Percentiles rank a stretch among this genome's conserved stretches.
Evolutionary conservation across 179 eudicot genomes (phyloP).

Genomic region (Carnegiea gigantea): DNA sequence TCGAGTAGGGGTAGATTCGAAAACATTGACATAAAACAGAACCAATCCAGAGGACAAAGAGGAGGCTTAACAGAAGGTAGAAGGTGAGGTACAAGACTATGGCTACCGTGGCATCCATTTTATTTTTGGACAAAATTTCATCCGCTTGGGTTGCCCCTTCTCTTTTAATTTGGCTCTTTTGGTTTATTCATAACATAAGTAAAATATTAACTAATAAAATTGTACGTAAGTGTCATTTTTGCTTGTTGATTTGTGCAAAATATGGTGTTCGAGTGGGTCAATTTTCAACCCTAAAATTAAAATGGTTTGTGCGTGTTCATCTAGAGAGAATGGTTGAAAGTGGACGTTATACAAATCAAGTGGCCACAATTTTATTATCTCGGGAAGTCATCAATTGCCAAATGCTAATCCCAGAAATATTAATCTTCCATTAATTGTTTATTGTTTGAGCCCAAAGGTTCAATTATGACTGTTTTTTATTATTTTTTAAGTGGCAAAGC

Average conservation of each 20-base stretch:
- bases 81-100: constrained; percentile 18
- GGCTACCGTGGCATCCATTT: constrained; percentile 16
- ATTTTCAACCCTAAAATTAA: background rate
- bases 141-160: background rate
- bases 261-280: constrained; percentile 1
- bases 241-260: constrained; percentile 8
- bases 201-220: background rate
- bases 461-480: no score
- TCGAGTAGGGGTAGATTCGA: background rate
- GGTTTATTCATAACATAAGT: background rate
- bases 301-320: background rate
- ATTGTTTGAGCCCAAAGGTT: no score
- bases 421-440: background rate
- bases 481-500: no score
- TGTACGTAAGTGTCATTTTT: background rate
- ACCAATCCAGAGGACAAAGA: constrained; percentile 24
- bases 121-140: background rate
- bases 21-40: constrained; percentile 17
- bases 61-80: constrained; percentile 20
- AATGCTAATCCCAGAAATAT: background rate
- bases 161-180: background rate
- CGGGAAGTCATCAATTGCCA: background rate
- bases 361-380: background rate
- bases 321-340: background rate
- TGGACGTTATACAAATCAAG: background rate